Evolutionary conservation across 768 basidiomycete species (phyloP), one percentile per base, ranked within the genome.

Genomic region (Coprinopsis cinerea): DNA sequence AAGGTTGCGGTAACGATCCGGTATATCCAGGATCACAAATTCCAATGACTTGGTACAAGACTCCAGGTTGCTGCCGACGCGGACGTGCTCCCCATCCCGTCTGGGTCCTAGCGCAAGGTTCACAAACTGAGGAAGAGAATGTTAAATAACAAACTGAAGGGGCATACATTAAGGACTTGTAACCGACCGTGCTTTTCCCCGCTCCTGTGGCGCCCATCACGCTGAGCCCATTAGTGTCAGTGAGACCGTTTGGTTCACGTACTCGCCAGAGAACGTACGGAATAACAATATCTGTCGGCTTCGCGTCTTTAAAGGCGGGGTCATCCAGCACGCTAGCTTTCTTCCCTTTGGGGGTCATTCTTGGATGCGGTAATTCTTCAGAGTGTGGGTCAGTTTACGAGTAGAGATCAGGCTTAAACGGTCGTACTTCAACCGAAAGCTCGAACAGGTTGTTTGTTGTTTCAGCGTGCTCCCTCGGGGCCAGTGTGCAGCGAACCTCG

Each of bases 191-290:
- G 45, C 64, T 65, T 48, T 65, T 66, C 13, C 65, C 65, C 17
- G 62, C 57, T 41, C 65, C 64, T 3, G 62, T 66, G 2, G 59
- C 59, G 0, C 65, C 65, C 62, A 66, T 65, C 3, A 65, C 41
- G 14, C 64, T 63, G 27, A 20, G 10, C 14, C n/a, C n/a, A n/a
- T n/a, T n/a, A 52, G 39, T 20, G 34, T 18, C 23, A 52, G 18
- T 25, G 34, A 49, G 15, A 43, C 28, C 20, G 22, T 40, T 35
- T 4, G 39, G 35, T 28, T 14, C 27, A 17, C n/a, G 13, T 35
- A 17, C 34, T 22, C 22, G 17, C 23, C n/a, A 37, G 20, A 13
- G 20, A 23, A 55, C 57, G 50, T 51, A 62, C 59, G 57, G 57
- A 43, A 62, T 60, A 32, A 60, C 55, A 14, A 58, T 51, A 36